Conservation (phyloP, 2,329 filamentous ascomycete species). For the Ascochyta viciae-villosae region DNA sequence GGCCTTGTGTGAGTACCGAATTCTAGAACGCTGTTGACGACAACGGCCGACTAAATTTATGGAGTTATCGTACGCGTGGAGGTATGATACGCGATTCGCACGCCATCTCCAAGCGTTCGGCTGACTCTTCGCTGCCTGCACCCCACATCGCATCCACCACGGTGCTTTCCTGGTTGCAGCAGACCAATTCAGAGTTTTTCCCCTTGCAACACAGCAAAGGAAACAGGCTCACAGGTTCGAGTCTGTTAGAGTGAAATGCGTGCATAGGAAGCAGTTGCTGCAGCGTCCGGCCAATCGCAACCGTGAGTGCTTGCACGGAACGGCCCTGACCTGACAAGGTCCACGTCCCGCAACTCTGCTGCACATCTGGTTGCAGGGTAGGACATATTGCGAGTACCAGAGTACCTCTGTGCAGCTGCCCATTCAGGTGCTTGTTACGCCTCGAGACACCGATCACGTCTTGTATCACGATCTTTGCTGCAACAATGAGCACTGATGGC, state of each 20-base stretch:
- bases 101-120: constrained; percentile 40
- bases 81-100: constrained; percentile 44
- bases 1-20: constrained; percentile 22
- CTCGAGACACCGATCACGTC: constrained; percentile 22
- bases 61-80: constrained; percentile 33
- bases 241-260: constrained; percentile 33
- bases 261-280: constrained; percentile 15
- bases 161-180: constrained; percentile 22
- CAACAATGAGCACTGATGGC: constrained; percentile 30
- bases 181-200: constrained; percentile 22
- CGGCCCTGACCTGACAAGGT: constrained; percentile 26
- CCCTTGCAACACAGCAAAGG: constrained; percentile 15
- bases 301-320: constrained; percentile 16
- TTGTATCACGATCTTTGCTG: constrained; percentile 25
- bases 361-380: constrained; percentile 14
- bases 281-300: constrained; percentile 32
- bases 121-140: constrained; percentile 32
- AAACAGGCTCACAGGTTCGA: constrained; percentile 14
- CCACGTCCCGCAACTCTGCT: constrained; percentile 32
- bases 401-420: constrained; percentile 18
- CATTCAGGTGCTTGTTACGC: constrained; percentile 31
- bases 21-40: constrained; percentile 40
- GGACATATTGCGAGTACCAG: constrained; percentile 4
- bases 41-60: constrained; percentile 29
- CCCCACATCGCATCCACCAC: constrained; percentile 28